A percentile compares a stretch with the other conserved stretches of the same genome.
These are phyloP conservation scores for Plasmodium gaboni DNA, from an alignment of 169 alveolate genomes.

Conservation along the genomic window DNA sequence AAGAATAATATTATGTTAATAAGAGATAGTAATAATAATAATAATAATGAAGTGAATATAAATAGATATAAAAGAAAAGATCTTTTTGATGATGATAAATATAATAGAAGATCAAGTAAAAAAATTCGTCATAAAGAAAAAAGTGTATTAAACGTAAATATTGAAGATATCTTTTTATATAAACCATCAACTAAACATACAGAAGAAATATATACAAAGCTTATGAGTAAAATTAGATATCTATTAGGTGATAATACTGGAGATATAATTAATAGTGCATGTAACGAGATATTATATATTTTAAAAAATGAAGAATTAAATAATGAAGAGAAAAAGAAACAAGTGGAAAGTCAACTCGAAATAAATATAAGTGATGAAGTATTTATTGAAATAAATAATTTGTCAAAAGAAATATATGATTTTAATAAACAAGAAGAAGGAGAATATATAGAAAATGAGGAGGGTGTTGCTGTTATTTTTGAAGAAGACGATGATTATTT, in stretches of 20 bases:
- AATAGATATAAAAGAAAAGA: constrained; percentile 51
- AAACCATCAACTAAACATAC: constrained; percentile 94
- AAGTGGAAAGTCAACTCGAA: constrained; percentile 86
- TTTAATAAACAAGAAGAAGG: constrained; percentile 80
- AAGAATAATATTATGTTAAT: constrained; percentile 31
- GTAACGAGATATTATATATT: constrained; percentile 94
- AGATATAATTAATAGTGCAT: constrained; percentile 93
- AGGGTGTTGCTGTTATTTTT: constrained; percentile 86
- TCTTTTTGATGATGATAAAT: constrained; percentile 75
- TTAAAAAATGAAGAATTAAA: constrained; percentile 89
- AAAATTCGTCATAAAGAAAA: constrained; percentile 80
- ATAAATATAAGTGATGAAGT: constrained; percentile 63
- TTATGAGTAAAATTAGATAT: constrained; percentile 89
- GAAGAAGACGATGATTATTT: constrained; percentile 87
- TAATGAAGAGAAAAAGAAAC: constrained; percentile 85
- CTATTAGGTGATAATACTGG: constrained; percentile 93
- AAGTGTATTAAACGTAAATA: constrained; percentile 89
- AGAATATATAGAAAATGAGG: constrained; percentile 78
- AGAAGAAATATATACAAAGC: constrained; percentile 90
- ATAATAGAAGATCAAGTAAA: constrained; percentile 2
- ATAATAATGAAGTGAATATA: not conserved
- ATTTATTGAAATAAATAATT: constrained; percentile 27
- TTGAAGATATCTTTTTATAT: constrained; percentile 89
- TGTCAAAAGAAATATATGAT: constrained; percentile 76
- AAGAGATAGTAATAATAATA: constrained; percentile 9